Conservation (phyloP, 805 yeast genomes). For the Saturnispora bothae region DNA sequence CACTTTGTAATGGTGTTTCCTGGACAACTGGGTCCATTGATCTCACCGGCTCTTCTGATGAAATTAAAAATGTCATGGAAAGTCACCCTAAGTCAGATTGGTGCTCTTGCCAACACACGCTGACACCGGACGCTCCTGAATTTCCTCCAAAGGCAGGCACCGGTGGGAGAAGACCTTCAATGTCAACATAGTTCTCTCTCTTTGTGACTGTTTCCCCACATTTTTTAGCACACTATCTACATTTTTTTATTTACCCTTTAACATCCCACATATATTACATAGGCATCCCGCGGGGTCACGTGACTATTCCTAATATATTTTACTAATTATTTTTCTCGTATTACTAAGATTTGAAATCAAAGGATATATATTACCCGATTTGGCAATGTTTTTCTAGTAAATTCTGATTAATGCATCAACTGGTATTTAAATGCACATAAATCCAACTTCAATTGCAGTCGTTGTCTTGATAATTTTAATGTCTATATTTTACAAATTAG, state of each 20-base stretch:
- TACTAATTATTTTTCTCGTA: background rate
- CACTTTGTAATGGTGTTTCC: constrained; percentile 37
- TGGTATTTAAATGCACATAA: constrained; percentile 8
- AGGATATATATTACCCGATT: background rate
- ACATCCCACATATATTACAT: too few species aligned
- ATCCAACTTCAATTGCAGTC: constrained; percentile 4
- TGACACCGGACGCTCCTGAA: constrained; percentile 28
- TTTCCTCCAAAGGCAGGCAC: constrained; percentile 59
- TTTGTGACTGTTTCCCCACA: too few species aligned
- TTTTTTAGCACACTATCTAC: too few species aligned
- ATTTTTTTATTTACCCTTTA: too few species aligned
- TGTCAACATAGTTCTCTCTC: too few species aligned
- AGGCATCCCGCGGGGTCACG: background rate
- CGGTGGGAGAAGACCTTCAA: constrained; percentile 24
- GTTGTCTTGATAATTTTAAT: constrained; percentile 11
- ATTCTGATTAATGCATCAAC: background rate
- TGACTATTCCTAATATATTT: background rate
- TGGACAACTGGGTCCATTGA: constrained; percentile 52
- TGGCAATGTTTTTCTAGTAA: background rate
- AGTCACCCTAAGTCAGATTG: constrained; percentile 35
- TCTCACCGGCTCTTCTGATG: constrained; percentile 18
- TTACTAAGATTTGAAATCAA: constrained; percentile 5
- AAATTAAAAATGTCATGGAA: constrained; percentile 45
- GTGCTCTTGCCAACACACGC: constrained; percentile 45
- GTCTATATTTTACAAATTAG: constrained; percentile 13